A percentile compares a stretch with the other conserved stretches of the same genome.
phyloP scores from a whole-genome alignment of 2,329 filamentous ascomycete genomes.

The Bisporella sp. region DNA sequence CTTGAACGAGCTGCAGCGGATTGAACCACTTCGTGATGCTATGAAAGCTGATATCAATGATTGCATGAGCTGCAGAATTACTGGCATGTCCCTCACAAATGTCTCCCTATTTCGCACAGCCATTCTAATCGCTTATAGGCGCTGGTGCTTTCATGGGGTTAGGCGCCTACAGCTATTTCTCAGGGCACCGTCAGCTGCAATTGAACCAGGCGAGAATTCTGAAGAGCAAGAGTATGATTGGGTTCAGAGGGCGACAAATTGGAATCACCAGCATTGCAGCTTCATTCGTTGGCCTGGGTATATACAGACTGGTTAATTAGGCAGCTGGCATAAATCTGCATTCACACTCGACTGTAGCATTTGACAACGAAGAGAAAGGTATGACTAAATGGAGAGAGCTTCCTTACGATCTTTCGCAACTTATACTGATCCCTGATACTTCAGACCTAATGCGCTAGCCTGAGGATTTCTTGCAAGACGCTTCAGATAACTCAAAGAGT shows the following conservation, averaged over 20 bases:
- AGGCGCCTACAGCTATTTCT: slow-evolving; percentile 70
- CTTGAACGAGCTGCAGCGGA: slow-evolving; percentile 14
- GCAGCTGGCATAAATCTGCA: not conserved
- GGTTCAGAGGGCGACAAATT: slow-evolving; percentile 61
- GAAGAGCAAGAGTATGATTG: slow-evolving; percentile 62
- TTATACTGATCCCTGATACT: no score
- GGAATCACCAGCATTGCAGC: slow-evolving; percentile 64
- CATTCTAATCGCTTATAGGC: slow-evolving; percentile 39
- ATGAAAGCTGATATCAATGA: slow-evolving; percentile 32
- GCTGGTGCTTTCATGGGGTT: slow-evolving; percentile 70
- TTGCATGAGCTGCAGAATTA: slow-evolving; percentile 26
- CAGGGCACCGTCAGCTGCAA: slow-evolving; percentile 65
- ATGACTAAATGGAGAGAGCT: no score
- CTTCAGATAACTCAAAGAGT: no score
- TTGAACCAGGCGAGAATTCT: slow-evolving; percentile 59
- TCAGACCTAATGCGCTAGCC: no score
- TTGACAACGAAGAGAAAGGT: no score
- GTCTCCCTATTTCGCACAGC: not conserved
- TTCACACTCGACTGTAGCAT: no score
- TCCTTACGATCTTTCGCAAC: no score
- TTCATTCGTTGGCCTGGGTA: slow-evolving; percentile 59
- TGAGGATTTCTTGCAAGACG: no score
- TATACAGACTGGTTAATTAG: slow-evolving; percentile 43
- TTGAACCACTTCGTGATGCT: slow-evolving; percentile 20
- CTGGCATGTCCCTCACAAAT: slow-evolving; percentile 15